Base-by-base conservation (phyloP, 2,329 filamentous ascomycete species). In the Hysterium pulicare region DNA sequence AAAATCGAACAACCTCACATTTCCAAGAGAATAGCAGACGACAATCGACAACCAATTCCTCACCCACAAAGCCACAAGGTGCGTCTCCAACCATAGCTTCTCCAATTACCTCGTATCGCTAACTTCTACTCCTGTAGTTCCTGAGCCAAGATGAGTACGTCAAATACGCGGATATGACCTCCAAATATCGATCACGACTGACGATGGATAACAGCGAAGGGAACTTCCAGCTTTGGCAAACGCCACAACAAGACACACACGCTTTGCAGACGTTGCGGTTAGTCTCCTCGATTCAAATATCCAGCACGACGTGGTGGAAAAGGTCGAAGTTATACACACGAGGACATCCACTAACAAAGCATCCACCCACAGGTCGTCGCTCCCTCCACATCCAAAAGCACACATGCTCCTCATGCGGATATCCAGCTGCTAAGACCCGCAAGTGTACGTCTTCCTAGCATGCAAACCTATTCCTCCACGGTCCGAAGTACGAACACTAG, bases 301-400 rank as follows among this genome's bases (percentile, higher is more conserved):
- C n/a, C n/a, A n/a, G n/a, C n/a, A n/a, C n/a, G n/a, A n/a, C n/a
- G n/a, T n/a, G n/a, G n/a, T n/a, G 22, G 36, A 40, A 42, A 33
- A 40, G 23, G 26, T 38, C 15, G 40, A 34, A 23, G 19, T 35
- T 42, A 23, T 28, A 35, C 31, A 20, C 20, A 30, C 21, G 41
- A 44, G 35, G 54, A 61, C 62, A 59, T 68, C 61, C 45, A 54
- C 58, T 69, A 55, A 60, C 50, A 47, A 35, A 55, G 45, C 48
- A 45, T 48, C 35, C 31, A 33, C 40, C 40, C 45, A 48, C 58
- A 94, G 90, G 91, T 77, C 86, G 87, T 73, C 90, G 93, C 72
- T 95, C 93, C 68, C 85, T 96, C 76, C 93, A 98, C 86, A 84
- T 97, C 79, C 93, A 98, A 82, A 98, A 98, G 87, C 86, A 95